Conservation (phyloP, 768 basidiomycete species). For the Podaxis carcinomalis region DNA sequence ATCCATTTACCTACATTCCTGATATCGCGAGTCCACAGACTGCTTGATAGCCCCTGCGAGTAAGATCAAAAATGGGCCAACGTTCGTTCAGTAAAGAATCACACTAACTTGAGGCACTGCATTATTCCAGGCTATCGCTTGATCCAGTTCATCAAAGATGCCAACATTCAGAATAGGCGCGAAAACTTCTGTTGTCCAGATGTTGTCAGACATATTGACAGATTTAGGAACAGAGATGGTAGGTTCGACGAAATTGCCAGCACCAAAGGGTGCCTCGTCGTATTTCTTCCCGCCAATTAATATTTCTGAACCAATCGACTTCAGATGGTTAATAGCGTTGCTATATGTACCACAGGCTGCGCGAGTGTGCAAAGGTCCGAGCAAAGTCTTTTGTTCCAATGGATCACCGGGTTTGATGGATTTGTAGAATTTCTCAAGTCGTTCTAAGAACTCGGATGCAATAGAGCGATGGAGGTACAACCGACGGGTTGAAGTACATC, state of each 20-base stretch:
- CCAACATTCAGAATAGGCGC: constrained; percentile 87
- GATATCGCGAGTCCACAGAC: constrained; percentile 85
- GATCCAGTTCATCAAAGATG: constrained; percentile 80
- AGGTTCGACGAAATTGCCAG: constrained; percentile 88
- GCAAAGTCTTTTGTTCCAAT: constrained; percentile 62
- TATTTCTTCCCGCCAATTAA: constrained; percentile 67
- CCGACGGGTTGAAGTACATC: constrained; percentile 90
- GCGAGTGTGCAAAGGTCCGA: constrained; percentile 84
- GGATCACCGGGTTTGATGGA: constrained; percentile 83
- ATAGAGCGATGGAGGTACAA: constrained; percentile 84
- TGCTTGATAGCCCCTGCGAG: constrained; percentile 76
- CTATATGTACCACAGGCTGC: constrained; percentile 65
- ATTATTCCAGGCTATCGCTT: constrained; percentile 90
- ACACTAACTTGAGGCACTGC: constrained; percentile 66
- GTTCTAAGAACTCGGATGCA: constrained; percentile 69
- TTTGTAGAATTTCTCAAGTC: constrained; percentile 70
- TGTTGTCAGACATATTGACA: constrained; percentile 43
- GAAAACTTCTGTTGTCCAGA: constrained; percentile 83
- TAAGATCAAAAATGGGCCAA: constrained; percentile 10
- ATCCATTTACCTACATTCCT: constrained; percentile 89
- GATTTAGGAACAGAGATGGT: constrained; percentile 72
- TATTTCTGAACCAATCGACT: constrained; percentile 67
- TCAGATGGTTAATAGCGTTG: constrained; percentile 56
- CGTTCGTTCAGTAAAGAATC: constrained; percentile 11
- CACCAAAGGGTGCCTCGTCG: constrained; percentile 41